phyloP scores from a whole-genome alignment of 2,329 filamentous ascomycete species.

The Paecilomyces sp. region DNA sequence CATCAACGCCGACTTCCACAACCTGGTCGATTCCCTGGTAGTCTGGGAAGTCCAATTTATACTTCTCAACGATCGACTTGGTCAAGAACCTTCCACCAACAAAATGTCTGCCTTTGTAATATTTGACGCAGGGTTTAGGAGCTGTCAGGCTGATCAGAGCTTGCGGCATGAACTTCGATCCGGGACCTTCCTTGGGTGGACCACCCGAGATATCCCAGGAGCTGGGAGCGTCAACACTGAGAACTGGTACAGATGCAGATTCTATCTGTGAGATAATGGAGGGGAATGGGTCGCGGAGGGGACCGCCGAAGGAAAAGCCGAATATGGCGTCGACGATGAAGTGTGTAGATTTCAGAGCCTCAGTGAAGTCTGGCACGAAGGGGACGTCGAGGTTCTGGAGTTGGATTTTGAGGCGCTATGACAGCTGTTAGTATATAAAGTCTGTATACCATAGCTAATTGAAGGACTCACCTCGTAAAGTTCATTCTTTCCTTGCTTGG shows the following conservation, averaged over 20 bases:
- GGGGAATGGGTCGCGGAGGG: constrained; percentile 87
- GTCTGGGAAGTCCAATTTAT: constrained; percentile 70
- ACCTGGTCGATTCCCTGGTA: constrained; percentile 87
- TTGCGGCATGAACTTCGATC: constrained; percentile 71
- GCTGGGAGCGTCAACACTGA: constrained; percentile 86
- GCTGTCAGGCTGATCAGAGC: constrained; percentile 84
- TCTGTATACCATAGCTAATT: neutral
- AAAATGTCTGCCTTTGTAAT: constrained; percentile 84
- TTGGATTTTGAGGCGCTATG: constrained; percentile 72
- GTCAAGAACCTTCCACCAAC: constrained; percentile 85
- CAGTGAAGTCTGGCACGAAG: constrained; percentile 72
- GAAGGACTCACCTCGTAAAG: constrained; percentile 63
- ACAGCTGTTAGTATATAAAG: neutral
- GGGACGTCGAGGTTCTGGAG: constrained; percentile 74
- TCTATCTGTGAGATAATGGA: constrained; percentile 71
- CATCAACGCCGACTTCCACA: constrained; percentile 58
- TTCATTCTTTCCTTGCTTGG: constrained; percentile 84
- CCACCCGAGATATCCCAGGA: constrained; percentile 91
- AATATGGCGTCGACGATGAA: constrained; percentile 92
- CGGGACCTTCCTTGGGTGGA: constrained; percentile 68
- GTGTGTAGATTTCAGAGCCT: constrained; percentile 61
- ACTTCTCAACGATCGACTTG: constrained; percentile 71
- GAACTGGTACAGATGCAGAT: constrained; percentile 65
- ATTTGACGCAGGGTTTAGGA: constrained; percentile 80
- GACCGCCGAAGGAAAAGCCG: constrained; percentile 87